Percentiles rank a stretch among this genome's conserved stretches.
These are phyloP conservation scores for Trypanosoma lewisi DNA, from an alignment of 208 protist species.

Conservation along the genomic window DNA sequence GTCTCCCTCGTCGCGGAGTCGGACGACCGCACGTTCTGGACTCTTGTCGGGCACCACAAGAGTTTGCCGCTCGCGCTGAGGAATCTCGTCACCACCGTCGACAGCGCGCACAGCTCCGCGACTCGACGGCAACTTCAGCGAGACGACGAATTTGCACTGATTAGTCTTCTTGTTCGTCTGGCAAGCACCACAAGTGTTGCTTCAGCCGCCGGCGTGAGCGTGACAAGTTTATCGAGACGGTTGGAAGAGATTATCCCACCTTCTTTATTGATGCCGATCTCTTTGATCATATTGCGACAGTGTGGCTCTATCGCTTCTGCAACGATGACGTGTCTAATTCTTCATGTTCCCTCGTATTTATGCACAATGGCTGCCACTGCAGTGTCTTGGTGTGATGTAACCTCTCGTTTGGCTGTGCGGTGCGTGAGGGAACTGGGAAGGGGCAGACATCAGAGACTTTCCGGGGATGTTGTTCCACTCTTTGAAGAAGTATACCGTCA, in stretches of 20 bases:
- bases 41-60: conserved; percentile 59
- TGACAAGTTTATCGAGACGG: conserved; percentile 33
- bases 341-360: conserved; percentile 62
- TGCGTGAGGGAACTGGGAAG: conserved; percentile 63
- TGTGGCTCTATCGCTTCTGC: conserved; percentile 54
- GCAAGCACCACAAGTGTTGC: conserved; percentile 45
- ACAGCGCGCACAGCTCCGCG: conserved; percentile 67
- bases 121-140: conserved; percentile 34
- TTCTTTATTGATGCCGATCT: conserved; percentile 38
- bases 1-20: conserved; percentile 50
- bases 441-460: conserved; percentile 74
- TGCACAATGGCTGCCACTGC: conserved; percentile 41
- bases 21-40: conserved; percentile 87
- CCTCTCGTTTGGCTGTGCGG: conserved; percentile 51
- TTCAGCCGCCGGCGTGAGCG: conserved; percentile 31
- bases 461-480: conserved; percentile 70
- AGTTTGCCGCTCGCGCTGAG: conserved; percentile 37
- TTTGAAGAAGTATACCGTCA: conserved; percentile 75
- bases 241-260: conserved; percentile 52
- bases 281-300: conserved; percentile 56
- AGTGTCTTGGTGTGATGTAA: conserved; percentile 51
- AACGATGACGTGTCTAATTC: conserved; percentile 52
- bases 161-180: conserved; percentile 54
- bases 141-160: conserved; percentile 42
- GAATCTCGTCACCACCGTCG: conserved; percentile 52